Percentiles rank a stretch among this genome's conserved stretches.
Evolutionary conservation across 1,284 basidiomycete species (phyloP).

Genomic region (Fomitopsis betulina): DNA sequence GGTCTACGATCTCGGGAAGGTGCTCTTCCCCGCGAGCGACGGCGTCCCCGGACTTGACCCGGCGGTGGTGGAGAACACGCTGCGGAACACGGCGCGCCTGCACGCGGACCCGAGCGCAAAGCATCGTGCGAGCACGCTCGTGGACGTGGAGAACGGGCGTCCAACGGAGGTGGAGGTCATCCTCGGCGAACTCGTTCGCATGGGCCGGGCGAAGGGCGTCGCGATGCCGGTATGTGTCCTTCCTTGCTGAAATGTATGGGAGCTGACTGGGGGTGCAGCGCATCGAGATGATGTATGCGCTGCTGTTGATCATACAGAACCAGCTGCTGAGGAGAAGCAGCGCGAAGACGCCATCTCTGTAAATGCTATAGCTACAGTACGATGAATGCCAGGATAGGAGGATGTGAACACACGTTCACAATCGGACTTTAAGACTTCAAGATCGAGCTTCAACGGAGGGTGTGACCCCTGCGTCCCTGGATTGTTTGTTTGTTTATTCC

Average conservation of each 20-base stretch:
- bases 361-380: no score
- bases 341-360: neutral
- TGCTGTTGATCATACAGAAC: slow-evolving; percentile 48
- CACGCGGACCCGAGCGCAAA: slow-evolving; percentile 38
- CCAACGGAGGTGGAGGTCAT: slow-evolving; percentile 68
- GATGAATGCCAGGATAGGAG: no score
- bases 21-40: slow-evolving; percentile 44
- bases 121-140: slow-evolving; percentile 57
- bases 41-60: slow-evolving; percentile 37
- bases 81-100: slow-evolving; percentile 35
- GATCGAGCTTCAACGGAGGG: no score
- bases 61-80: slow-evolving; percentile 32
- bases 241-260: neutral
- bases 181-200: slow-evolving; percentile 54
- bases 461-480: no score
- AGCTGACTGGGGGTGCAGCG: slow-evolving; percentile 28
- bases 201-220: slow-evolving; percentile 43
- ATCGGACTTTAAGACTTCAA: no score
- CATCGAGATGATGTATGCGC: slow-evolving; percentile 45
- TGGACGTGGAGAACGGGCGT: slow-evolving; percentile 47
- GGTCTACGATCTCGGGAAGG: slow-evolving; percentile 42
- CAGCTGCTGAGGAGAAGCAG: slow-evolving; percentile 32
- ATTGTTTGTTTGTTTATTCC: no score
- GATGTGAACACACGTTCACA: no score
- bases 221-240: slow-evolving; percentile 47